Evolutionary conservation across 1,139 yeast species (phyloP).

Genomic region (Yamadazyma taylorii): DNA sequence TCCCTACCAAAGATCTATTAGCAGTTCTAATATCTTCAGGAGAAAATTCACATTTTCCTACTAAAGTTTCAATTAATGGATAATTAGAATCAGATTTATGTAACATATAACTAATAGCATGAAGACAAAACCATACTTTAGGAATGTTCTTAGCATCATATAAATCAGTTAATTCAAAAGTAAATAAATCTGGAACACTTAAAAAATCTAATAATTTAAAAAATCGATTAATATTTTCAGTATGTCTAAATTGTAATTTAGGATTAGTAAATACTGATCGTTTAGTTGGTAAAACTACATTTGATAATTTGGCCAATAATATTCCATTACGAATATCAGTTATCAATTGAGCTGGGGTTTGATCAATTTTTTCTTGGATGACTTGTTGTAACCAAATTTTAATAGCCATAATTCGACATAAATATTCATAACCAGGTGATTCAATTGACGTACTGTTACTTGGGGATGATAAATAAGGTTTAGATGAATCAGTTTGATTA

Average conservation of each 20-base stretch:
- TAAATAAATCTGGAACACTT: slow-evolving; percentile 80
- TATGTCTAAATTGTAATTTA: slow-evolving; percentile 80
- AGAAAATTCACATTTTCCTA: slow-evolving; percentile 61
- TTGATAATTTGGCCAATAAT: slow-evolving; percentile 75
- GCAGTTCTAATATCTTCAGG: slow-evolving; percentile 70
- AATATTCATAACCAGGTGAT: slow-evolving; percentile 66
- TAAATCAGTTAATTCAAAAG: slow-evolving; percentile 88
- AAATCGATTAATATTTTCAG: slow-evolving; percentile 89
- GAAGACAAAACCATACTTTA: slow-evolving; percentile 89
- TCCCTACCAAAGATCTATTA: slow-evolving; percentile 62
- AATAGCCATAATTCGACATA: slow-evolving; percentile 87
- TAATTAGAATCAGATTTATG: slow-evolving; percentile 50
- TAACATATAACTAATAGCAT: slow-evolving; percentile 78
- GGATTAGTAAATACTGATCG: slow-evolving; percentile 39
- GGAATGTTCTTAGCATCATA: slow-evolving; percentile 93
- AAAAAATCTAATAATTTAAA: slow-evolving; percentile 69
- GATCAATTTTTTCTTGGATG: slow-evolving; percentile 52
- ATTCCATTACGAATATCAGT: slow-evolving; percentile 77
- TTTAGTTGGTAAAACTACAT: slow-evolving; percentile 69
- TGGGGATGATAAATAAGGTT: slow-evolving; percentile 28
- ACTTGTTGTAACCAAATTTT: slow-evolving; percentile 51
- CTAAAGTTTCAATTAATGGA: slow-evolving; percentile 63
- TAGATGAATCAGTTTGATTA: slow-evolving; percentile 11
- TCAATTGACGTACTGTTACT: slow-evolving; percentile 29
- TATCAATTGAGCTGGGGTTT: slow-evolving; percentile 52